Conservation (phyloP, 2,329 filamentous ascomycete species). For the Madurella fahalii region DNA sequence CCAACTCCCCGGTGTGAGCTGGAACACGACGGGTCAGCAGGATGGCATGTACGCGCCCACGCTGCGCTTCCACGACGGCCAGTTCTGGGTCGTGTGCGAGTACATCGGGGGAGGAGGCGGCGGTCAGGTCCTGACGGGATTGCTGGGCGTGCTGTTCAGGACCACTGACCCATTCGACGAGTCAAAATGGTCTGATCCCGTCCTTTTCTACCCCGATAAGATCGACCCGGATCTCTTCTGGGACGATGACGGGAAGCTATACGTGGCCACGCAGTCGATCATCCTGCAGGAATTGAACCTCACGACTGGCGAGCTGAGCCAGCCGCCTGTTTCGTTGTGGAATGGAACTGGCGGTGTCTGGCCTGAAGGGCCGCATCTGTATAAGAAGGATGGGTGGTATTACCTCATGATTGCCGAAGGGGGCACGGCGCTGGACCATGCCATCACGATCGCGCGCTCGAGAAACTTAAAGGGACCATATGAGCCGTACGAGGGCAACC, state of each 20-base stretch:
- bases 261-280: constrained; percentile 34
- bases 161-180: constrained; percentile 38
- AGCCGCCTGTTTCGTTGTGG: constrained; percentile 34
- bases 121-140: not conserved
- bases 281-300: constrained; percentile 33
- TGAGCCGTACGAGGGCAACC: constrained; percentile 39
- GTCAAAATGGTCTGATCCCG: constrained; percentile 41
- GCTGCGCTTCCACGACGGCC: constrained; percentile 29
- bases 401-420: constrained; percentile 57
- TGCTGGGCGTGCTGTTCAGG: constrained; percentile 35
- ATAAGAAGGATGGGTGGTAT: constrained; percentile 54
- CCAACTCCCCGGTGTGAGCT: constrained; percentile 38
- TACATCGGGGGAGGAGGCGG: constrained; percentile 24
- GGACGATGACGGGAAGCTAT: constrained; percentile 36
- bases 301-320: constrained; percentile 32
- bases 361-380: constrained; percentile 55
- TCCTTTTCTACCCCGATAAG: constrained; percentile 48
- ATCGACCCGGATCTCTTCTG: constrained; percentile 46
- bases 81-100: constrained; percentile 33
- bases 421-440: constrained; percentile 56
- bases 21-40: constrained; percentile 30
- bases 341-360: constrained; percentile 42
- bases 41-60: constrained; percentile 34
- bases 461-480: constrained; percentile 40
- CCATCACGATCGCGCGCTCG: constrained; percentile 43